Base-by-base conservation (phyloP, 2,329 filamentous ascomycete genomes). In the Nemania sp. region DNA sequence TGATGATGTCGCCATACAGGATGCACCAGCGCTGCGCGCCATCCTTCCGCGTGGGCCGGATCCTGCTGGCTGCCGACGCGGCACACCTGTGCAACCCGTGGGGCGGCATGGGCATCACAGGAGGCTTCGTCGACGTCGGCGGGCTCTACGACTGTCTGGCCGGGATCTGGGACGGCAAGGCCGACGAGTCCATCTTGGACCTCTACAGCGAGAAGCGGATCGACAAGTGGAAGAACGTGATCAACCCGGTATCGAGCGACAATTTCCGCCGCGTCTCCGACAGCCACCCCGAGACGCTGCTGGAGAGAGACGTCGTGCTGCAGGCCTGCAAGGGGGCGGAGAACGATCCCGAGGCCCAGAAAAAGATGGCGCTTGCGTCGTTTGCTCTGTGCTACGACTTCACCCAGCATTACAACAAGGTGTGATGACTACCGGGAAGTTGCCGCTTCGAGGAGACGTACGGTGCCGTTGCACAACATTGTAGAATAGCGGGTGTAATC, bases 81-180 rank as follows among this genome's bases (percentile, higher is more conserved):
- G 86, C 85, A 2, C 86, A 88, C 54, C 65, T 81, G 15, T 82
- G 80, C 68, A 83, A 81, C 68, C 79, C 79, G 0, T 81, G 81
- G 73, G 86, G 86, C 47, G 86, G 86, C 0, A 75, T 88, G 15
- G 86, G 86, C 1, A 80, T 88, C 51, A 88, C 85, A 0, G 85
- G 85, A 5, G 86, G 86, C 0, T 84, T 89, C 56, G 83, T 85
- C n/a, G 86, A 88, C 65, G 79, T 86, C 2, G 85, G 83, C 11
- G 83, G 84, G 0, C 77, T 89, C 5, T 85, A 80, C 59, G 85
- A 89, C 65, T 87, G 85, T 67, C 77, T 88, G 11, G 71, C 73
- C 2, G 79, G 79, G 0, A 76, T 81, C 47, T 79, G 74, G 72
- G 75, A 79, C 29, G 78, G 78, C 1, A 70, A 71, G 32, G 78